Base-by-base conservation (phyloP, 1,284 basidiomycete genomes). In the Malassezia pachydermatis region DNA sequence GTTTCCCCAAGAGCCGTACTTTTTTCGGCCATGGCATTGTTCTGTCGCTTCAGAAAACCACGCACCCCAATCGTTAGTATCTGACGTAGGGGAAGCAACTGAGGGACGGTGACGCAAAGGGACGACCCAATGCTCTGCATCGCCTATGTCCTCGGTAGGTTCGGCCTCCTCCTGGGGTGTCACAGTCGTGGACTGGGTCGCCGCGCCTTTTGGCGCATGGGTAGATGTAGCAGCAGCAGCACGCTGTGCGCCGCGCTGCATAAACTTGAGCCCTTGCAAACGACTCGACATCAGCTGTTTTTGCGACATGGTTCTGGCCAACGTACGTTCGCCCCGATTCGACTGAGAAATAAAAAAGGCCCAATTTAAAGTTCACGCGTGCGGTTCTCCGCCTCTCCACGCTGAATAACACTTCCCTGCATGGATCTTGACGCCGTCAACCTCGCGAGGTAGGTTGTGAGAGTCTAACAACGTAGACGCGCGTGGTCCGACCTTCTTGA, bases 221-320 rank as follows among this genome's bases (percentile, higher is more conserved):
- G n/a, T n/a, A n/a, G n/a, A n/a, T n/a, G n/a, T n/a, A n/a, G 25
- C 16, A 19, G 27, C 11, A 27, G 45, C 30, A 8, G 40, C 29
- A 16, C 43, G 50, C 28, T 24, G 25, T 9, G 33, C 14, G 7
- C 38, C 44, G 11, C 50, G 50, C 40, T 52, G 50, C 50, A 52
- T 52, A 22, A 52, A 52, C 33, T 52, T 52, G 33, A 52, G 45
- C 25, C 50, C 50, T 33, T 52, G 50, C 39, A 52, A 11, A 13
- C 50, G 50, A 22, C 50, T 47, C n/a, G 50, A 52, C 14, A 52
- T 19, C 17, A 28, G 28, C 29, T 52, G 41, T n/a, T 30, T 30
- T n/a, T n/a, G n/a, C n/a, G n/a, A n/a, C n/a, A n/a, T n/a, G n/a
- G n/a, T n/a, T n/a, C n/a, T n/a, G n/a, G n/a, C n/a, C n/a, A n/a